These are phyloP conservation scores for Sparassis latifolia DNA, from an alignment of 1,284 basidiomycete genomes.

Conservation along the genomic window DNA sequence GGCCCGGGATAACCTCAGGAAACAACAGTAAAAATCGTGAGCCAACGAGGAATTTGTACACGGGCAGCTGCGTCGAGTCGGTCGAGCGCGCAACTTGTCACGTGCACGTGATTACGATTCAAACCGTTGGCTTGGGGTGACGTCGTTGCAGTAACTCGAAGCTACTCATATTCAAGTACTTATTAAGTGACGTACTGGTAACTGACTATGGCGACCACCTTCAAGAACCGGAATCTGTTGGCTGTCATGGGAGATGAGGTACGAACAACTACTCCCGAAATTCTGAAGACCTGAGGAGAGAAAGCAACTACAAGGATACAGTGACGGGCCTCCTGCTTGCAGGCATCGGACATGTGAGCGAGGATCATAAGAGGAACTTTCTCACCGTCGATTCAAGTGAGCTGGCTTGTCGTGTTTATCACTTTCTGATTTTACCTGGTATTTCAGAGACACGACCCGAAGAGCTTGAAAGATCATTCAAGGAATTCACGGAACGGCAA, in stretches of 20 bases:
- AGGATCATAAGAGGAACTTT: slow-evolving; percentile 93
- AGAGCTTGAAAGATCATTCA: slow-evolving; percentile 75
- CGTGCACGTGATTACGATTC: too few species aligned
- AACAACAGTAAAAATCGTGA: too few species aligned
- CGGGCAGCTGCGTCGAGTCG: too few species aligned
- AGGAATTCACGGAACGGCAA: slow-evolving; percentile 87
- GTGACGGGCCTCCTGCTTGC: slow-evolving; percentile 91
- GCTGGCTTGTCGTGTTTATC: background rate
- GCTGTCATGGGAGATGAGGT: slow-evolving; percentile 97
- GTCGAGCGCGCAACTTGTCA: too few species aligned
- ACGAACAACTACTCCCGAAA: background rate
- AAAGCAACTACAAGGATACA: slow-evolving; percentile 61
- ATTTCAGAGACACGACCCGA: background rate
- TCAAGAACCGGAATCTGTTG: slow-evolving; percentile 81
- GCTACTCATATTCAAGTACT: too few species aligned
- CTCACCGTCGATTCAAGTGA: slow-evolving; percentile 86
- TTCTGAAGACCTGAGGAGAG: background rate
- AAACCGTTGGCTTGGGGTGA: too few species aligned
- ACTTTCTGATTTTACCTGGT: background rate
- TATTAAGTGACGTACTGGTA: too few species aligned
- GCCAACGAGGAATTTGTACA: too few species aligned
- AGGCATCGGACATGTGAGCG: slow-evolving; percentile 85
- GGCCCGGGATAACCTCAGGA: too few species aligned
- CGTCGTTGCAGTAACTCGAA: too few species aligned
- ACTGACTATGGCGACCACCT: slow-evolving; percentile 35